These are phyloP conservation scores for Corymbia maculata DNA, from an alignment of 345 rosid species.

Conservation along the genomic window DNA sequence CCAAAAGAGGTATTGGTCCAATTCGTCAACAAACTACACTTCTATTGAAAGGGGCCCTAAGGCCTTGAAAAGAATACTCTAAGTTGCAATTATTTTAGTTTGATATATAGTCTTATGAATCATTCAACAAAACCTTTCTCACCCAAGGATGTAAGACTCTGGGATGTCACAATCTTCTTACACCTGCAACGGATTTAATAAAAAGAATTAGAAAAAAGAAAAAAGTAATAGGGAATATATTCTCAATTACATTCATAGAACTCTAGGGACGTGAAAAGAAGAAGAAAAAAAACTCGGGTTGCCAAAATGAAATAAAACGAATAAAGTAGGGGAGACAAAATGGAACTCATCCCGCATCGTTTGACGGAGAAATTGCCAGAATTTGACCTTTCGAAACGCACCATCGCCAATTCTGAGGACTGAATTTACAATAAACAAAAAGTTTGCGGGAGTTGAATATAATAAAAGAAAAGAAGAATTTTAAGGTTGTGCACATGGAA, in stretches of 20 bases:
- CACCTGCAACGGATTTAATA: accelerated
- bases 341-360: neutral
- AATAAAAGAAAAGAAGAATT: neutral
- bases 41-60: neutral
- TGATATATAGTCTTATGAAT: neutral
- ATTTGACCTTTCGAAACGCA: neutral
- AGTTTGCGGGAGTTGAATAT: neutral
- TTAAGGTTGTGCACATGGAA: neutral
- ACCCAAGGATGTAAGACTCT: neutral
- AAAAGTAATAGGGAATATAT: neutral
- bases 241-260: neutral
- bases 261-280: neutral
- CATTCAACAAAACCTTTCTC: neutral
- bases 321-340: neutral
- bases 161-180: neutral
- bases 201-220: neutral
- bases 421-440: neutral
- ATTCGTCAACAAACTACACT: neutral
- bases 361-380: neutral
- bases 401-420: neutral
- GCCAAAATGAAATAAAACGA: neutral
- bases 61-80: neutral
- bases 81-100: neutral
- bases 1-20: neutral
- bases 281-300: neutral